Evolutionary conservation across 2,329 filamentous ascomycete genomes (phyloP), one percentile per base, ranked within the genome.

Genomic region (Pseudogymnoascus pannorum): DNA sequence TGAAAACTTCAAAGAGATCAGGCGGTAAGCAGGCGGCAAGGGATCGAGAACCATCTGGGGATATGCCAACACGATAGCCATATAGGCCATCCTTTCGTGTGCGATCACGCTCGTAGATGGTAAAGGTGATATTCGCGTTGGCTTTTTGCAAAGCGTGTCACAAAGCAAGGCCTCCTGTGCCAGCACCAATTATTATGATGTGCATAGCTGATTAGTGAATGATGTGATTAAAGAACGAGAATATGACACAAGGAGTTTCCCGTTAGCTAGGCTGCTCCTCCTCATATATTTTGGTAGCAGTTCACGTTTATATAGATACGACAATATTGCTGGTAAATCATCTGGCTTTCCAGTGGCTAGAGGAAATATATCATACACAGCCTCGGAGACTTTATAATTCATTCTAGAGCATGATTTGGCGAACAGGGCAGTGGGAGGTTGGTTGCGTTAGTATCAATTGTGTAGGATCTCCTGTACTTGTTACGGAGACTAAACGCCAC

Each of bases 141-240:
- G 69, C 66, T 35, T 72, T 71, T 18, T 66, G 66, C 5, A 75
- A 69, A n/a, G 69, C 71, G 59, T 75, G 73, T 5, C 73, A 72
- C 2, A 76, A 68, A 26, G 67, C 68, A 1, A 75, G 67, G 3
- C 74, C 74, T n/a, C 70, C 70, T 12, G 75, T 64, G 6, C 74
- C 74, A 20, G 67, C 72, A 11, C 74, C 74, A n/a, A 74, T 66
- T 48, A 76, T 75, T 24, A 76, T 68, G 24, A 76, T 29, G 36
- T 36, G 33, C 33, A 36, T 36, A 4, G 33, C 33, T n/a, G n/a
- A n/a, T n/a, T n/a, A n/a, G n/a, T n/a, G n/a, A n/a, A 12, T 36
- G 12, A n/a, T 36, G 33, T 36, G 33, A 36, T 5, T 5, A 11
- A 36, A n/a, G 33, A 35, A 35, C 33, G 33, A 35, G 11, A 9